A percentile compares a stretch with the other conserved stretches of the same genome.
Evolutionary conservation across 2,329 filamentous ascomycete genomes (phyloP).

Genomic region (Hypoxylon sp.): DNA sequence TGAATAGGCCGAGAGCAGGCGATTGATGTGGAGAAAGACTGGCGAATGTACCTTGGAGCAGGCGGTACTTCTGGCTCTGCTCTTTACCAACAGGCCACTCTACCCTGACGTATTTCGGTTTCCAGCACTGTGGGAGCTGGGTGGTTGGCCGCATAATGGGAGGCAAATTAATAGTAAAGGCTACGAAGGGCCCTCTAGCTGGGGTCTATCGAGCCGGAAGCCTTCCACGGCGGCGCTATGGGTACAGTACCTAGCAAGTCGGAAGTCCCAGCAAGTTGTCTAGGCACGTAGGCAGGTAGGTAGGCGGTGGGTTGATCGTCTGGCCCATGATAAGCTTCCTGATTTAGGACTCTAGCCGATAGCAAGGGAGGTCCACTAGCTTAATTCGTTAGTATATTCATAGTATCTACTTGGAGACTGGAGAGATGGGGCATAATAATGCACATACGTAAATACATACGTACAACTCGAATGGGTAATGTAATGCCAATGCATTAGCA

Average conservation of each 20-base stretch:
- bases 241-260: constrained; percentile 37
- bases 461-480: constrained; percentile 6
- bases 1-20: constrained; percentile 31
- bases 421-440: constrained; percentile 26
- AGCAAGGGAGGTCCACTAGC: constrained; percentile 27
- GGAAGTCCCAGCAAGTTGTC: constrained; percentile 33
- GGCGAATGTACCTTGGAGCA: constrained; percentile 30
- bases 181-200: constrained; percentile 20
- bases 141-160: constrained; percentile 38
- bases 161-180: constrained; percentile 42
- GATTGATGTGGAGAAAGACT: constrained; percentile 23
- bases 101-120: constrained; percentile 29
- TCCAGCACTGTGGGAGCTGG: constrained; percentile 39
- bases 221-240: constrained; percentile 41
- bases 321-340: constrained; percentile 37
- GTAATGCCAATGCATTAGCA: constrained; percentile 29
- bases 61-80: constrained; percentile 20
- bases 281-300: constrained; percentile 34
- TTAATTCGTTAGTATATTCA: constrained; percentile 11
- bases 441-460: constrained; percentile 13
- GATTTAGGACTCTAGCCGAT: constrained; percentile 37
- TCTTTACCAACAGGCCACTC: constrained; percentile 15
- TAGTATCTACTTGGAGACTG: constrained; percentile 12
- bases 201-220: constrained; percentile 42
- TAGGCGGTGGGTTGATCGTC: constrained; percentile 38